These are phyloP conservation scores for Aspergillus steynii DNA, from an alignment of 495 filamentous ascomycete genomes.

Conservation along the genomic window DNA sequence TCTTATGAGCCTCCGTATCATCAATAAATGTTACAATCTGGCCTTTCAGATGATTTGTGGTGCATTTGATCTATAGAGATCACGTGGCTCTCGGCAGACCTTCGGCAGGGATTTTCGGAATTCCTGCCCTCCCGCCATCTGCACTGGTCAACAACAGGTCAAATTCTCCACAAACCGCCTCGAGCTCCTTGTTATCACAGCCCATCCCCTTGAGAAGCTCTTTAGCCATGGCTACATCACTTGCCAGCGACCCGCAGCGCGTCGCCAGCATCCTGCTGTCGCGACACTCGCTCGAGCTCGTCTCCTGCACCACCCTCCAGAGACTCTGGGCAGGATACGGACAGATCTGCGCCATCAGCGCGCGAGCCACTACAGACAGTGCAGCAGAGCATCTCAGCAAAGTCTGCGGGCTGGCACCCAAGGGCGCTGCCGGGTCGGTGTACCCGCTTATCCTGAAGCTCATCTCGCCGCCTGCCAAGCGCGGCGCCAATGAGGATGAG, in stretches of 20 bases:
- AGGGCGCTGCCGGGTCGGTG: constrained; percentile 16
- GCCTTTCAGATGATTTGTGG: no score
- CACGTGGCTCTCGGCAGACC: no score
- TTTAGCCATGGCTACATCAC: constrained; percentile 17
- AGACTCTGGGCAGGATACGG: constrained; percentile 45
- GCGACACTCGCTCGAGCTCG: constrained; percentile 34
- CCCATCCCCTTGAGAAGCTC: no score
- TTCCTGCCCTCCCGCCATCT: no score
- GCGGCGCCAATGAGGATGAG: constrained; percentile 25
- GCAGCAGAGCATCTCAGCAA: constrained; percentile 26
- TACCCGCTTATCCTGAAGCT: constrained; percentile 41
- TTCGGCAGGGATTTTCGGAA: no score
- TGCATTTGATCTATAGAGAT: no score
- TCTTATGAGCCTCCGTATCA: no score
- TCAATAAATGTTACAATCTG: no score
- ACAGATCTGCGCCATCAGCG: constrained; percentile 34
- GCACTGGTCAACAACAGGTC: no score
- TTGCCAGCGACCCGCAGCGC: constrained; percentile 24
- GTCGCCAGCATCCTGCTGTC: constrained; percentile 38
- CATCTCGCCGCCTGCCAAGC: constrained; percentile 34
- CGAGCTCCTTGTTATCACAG: no score
- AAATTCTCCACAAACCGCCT: no score
- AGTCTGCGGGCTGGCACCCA: constrained; percentile 23
- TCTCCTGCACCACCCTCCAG: constrained; percentile 35
- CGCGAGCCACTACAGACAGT: constrained; percentile 25